Conservation (phyloP, 2,329 filamentous ascomycete species). For the Alternaria sp. region DNA sequence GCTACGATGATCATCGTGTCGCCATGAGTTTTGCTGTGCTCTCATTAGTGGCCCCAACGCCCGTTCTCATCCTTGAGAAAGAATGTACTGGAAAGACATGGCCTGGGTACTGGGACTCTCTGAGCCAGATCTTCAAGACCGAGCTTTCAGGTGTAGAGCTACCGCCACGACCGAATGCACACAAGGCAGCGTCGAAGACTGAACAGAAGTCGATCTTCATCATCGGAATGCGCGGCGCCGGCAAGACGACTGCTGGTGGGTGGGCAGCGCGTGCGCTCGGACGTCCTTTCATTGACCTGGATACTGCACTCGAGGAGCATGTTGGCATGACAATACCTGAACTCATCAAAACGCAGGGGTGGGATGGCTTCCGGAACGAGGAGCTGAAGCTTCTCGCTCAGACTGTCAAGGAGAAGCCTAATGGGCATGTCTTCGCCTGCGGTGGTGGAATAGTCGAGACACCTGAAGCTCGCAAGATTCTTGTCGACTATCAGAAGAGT, state of each 20-base stretch:
- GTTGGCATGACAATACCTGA: slow-evolving; percentile 81
- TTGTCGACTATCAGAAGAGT: slow-evolving; percentile 73
- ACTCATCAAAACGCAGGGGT: slow-evolving; percentile 78
- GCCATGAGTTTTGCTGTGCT: slow-evolving; percentile 98
- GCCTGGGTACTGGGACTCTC: slow-evolving; percentile 97
- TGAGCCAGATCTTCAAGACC: slow-evolving; percentile 79
- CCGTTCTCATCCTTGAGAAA: slow-evolving; percentile 82
- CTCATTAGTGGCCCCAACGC: slow-evolving; percentile 70
- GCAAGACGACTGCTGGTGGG: slow-evolving; percentile 90
- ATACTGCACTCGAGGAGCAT: slow-evolving; percentile 80
- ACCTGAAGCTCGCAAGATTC: slow-evolving; percentile 75
- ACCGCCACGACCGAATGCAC: slow-evolving; percentile 42
- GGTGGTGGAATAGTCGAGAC: slow-evolving; percentile 93
- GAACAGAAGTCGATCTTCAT: slow-evolving; percentile 79
- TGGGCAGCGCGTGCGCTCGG: slow-evolving; percentile 81
- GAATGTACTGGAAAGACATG: slow-evolving; percentile 97
- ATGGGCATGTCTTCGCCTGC: slow-evolving; percentile 85
- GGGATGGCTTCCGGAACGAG: slow-evolving; percentile 84
- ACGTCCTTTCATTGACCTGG: slow-evolving; percentile 83
- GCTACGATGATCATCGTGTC: slow-evolving; percentile 96
- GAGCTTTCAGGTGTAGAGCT: slow-evolving; percentile 76
- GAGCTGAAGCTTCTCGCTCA: slow-evolving; percentile 77
- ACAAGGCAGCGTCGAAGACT: slow-evolving; percentile 30
- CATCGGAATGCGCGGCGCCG: slow-evolving; percentile 95
- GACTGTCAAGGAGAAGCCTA: slow-evolving; percentile 75